phyloP scores from a whole-genome alignment of 2,329 filamentous ascomycete genomes.

The Xylaria sp. region DNA sequence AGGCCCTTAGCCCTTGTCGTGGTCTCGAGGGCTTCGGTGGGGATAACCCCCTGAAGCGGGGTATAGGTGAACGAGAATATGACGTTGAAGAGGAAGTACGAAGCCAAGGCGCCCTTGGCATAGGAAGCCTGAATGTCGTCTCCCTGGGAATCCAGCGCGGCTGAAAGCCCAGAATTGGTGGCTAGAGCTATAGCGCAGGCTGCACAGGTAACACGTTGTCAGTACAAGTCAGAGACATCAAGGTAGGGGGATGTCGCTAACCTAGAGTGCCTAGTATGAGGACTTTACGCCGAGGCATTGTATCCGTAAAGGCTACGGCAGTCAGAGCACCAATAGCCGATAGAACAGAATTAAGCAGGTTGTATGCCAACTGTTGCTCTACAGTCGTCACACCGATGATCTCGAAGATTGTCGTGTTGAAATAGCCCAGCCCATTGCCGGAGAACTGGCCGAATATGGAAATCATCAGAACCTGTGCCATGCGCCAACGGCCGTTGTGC shows the following conservation, averaged over 20 bases:
- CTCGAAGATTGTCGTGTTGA: slow-evolving; percentile 52
- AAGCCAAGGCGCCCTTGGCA: slow-evolving; percentile 47
- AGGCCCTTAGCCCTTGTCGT: slow-evolving; percentile 52
- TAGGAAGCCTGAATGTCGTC: slow-evolving; percentile 41
- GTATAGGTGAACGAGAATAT: slow-evolving; percentile 55
- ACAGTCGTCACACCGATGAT: slow-evolving; percentile 42
- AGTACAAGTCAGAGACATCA: slow-evolving; percentile 2
- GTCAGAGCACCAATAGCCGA: slow-evolving; percentile 49
- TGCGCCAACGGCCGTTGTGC: slow-evolving; percentile 51
- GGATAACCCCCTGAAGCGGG: slow-evolving; percentile 51
- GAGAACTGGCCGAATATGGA: slow-evolving; percentile 55
- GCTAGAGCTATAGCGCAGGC: slow-evolving; percentile 46
- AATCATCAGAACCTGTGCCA: slow-evolving; percentile 53
- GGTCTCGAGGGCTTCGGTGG: slow-evolving; percentile 51
- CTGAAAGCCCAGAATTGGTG: slow-evolving; percentile 49
- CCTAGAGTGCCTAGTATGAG: slow-evolving; percentile 48
- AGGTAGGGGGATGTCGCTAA: slow-evolving; percentile 21
- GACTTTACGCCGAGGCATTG: slow-evolving; percentile 50
- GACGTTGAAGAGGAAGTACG: slow-evolving; percentile 54
- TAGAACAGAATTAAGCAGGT: slow-evolving; percentile 50
- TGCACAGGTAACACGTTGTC: slow-evolving; percentile 13
- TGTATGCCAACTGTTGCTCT: slow-evolving; percentile 47
- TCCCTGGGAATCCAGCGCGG: slow-evolving; percentile 37
- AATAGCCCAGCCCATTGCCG: slow-evolving; percentile 54
- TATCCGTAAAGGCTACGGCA: slow-evolving; percentile 48